A percentile compares a stretch with the other conserved stretches of the same genome.
Evolutionary conservation across 805 yeast species (phyloP).

Genomic region (Barnettozyma botsteinii): DNA sequence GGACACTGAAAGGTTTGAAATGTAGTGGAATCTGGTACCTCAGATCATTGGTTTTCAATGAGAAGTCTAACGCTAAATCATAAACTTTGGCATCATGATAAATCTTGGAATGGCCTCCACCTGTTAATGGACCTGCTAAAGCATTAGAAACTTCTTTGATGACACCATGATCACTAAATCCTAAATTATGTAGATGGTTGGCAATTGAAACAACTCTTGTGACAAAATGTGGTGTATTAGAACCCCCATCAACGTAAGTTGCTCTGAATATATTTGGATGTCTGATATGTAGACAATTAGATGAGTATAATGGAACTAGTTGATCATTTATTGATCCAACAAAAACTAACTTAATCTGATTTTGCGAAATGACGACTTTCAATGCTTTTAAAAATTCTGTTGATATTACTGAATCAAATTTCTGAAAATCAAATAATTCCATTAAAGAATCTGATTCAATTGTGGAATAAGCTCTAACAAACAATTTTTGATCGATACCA

Average conservation of each 20-base stretch:
- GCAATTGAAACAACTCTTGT: constrained; percentile 69
- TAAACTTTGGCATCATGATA: constrained; percentile 84
- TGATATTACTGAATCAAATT: constrained; percentile 66
- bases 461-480: constrained; percentile 84
- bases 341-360: constrained; percentile 72
- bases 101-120: constrained; percentile 90
- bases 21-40: constrained; percentile 34
- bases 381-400: constrained; percentile 63
- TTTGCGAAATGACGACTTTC: constrained; percentile 48
- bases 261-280: constrained; percentile 92
- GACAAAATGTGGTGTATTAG: constrained; percentile 75
- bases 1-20: constrained; percentile 46
- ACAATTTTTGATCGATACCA: constrained; percentile 78
- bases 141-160: constrained; percentile 75
- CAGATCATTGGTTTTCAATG: constrained; percentile 66
- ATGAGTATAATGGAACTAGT: constrained; percentile 85
- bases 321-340: constrained; percentile 93
- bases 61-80: constrained; percentile 67
- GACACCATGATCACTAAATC: constrained; percentile 80
- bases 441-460: constrained; percentile 82
- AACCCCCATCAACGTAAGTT: constrained; percentile 78
- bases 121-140: constrained; percentile 85
- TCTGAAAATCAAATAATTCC: constrained; percentile 86
- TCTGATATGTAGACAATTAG: constrained; percentile 70
- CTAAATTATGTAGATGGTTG: constrained; percentile 66